Evolutionary conservation across 1,284 basidiomycete species (phyloP).

Genomic region (Pyrrhoderma lamaoense): DNA sequence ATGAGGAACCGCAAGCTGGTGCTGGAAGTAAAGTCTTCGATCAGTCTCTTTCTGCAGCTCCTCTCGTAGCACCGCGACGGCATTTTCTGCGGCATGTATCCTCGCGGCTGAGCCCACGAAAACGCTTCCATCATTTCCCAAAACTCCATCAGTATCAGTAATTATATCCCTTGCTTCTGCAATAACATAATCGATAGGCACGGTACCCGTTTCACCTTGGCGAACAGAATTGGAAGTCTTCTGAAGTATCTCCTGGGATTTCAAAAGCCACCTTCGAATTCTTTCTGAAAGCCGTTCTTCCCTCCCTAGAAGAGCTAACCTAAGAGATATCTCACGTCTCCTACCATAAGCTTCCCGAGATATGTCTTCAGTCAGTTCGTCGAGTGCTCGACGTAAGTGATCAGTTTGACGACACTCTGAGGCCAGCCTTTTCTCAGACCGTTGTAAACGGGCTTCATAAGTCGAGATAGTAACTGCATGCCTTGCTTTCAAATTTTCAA

Average conservation of each 20-base stretch:
- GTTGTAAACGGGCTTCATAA: constrained; percentile 37
- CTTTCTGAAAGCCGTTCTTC: constrained; percentile 60
- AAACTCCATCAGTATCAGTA: constrained; percentile 32
- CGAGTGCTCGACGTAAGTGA: constrained; percentile 54
- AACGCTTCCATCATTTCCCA: background rate
- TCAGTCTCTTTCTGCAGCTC: constrained; percentile 64
- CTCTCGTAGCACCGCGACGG: constrained; percentile 50
- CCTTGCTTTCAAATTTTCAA: constrained; percentile 52
- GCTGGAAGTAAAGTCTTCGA: constrained; percentile 48
- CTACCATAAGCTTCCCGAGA: constrained; percentile 70
- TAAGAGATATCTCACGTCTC: constrained; percentile 61
- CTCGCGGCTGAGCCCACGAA: constrained; percentile 38
- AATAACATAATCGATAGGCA: constrained; percentile 28
- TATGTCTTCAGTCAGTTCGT: constrained; percentile 69
- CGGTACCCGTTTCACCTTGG: constrained; percentile 17
- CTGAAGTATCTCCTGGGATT: constrained; percentile 38
- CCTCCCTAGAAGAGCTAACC: constrained; percentile 58
- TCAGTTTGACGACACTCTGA: constrained; percentile 38
- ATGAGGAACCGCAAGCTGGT: constrained; percentile 15
- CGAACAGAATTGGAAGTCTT: constrained; percentile 27
- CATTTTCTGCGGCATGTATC: constrained; percentile 50
- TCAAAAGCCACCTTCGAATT: constrained; percentile 48
- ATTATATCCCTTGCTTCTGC: constrained; percentile 45
- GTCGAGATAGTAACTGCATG: constrained; percentile 58
- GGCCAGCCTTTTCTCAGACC: constrained; percentile 39